A percentile compares a stretch with the other conserved stretches of the same genome.
These are phyloP conservation scores for Colletotrichum sp. DNA, from an alignment of 2,329 filamentous ascomycete species.

Conservation along the genomic window DNA sequence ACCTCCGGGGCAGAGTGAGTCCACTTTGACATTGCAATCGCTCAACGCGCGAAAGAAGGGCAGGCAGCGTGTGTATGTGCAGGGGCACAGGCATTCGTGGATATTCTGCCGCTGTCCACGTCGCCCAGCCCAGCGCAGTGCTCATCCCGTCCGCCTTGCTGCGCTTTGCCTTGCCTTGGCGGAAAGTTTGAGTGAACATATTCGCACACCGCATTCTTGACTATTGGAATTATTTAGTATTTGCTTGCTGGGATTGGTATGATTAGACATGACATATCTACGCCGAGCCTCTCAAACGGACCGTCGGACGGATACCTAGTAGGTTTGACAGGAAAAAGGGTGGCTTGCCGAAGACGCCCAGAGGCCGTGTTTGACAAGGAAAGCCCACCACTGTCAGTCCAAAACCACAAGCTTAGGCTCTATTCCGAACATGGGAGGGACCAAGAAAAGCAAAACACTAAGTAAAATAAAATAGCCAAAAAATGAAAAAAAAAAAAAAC, in stretches of 20 bases:
- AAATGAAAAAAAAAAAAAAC: not conserved
- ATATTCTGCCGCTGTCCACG: not conserved
- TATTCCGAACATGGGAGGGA: not conserved
- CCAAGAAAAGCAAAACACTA: not conserved
- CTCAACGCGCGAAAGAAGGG: not conserved
- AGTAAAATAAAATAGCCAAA: not conserved
- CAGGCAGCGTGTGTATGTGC: not conserved
- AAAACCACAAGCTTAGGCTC: not conserved
- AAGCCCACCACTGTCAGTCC: not conserved
- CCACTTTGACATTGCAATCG: slow-evolving; percentile 6
- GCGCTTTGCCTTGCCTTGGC: not conserved
- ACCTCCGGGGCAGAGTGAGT: slow-evolving; percentile 6
- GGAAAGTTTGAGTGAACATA: not conserved
- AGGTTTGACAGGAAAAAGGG: not conserved
- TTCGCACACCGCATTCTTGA: not conserved
- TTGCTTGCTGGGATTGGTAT: not conserved
- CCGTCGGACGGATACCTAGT: not conserved
- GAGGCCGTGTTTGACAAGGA: not conserved
- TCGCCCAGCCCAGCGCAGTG: not conserved
- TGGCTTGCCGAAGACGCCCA: not conserved
- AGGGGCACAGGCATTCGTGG: not conserved
- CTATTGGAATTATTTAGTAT: not conserved
- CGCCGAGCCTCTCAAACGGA: not conserved
- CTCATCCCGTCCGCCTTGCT: not conserved
- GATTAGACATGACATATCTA: not conserved